Evolutionary conservation across 495 filamentous ascomycete species (phyloP), one percentile per base, ranked within the genome.

Genomic region (Daldinia decipiens): DNA sequence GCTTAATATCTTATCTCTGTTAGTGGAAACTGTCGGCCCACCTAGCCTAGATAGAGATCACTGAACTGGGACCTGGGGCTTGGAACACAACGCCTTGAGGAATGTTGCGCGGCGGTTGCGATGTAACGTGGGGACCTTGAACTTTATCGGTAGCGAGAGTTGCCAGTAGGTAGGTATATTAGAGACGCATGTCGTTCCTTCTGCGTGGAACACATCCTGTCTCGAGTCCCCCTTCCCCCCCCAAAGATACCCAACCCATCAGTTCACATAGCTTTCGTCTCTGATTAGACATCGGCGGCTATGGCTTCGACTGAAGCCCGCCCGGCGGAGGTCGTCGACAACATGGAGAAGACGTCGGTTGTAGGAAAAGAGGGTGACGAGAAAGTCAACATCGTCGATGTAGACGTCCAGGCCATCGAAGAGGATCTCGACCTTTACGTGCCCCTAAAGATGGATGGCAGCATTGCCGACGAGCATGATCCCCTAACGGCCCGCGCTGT

Each of bases 401-500:
- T 58, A 52, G 74, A 74, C 24, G 62, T 59, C 1, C 74, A 78
- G 57, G 51, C 65, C 11, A 62, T 70, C 31, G 77, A 81, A 62
- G 77, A 79, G 59, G 79, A 80, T 8, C 78, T 84, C 38, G 85
- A 84, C 65, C 79, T 81, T 5, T 84, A 82, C 67, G 70, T 77
- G 40, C 85, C 85, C 29, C 79, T 87, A 60, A 75, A 77, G 34
- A 78, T 84, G 74, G 82, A 83, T 6, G 73, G 78, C 5, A 70
- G 74, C 45, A 77, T 85, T 12, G 73, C 80, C 5, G 70, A 80
- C 26, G 84, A 87, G 59, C 56, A 73, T 6, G 75, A 84, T 61
- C 87, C 88, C 32, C 70, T 91, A 38, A 90, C 87, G 34, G 38
- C 87, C 65, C 81, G 89, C 27, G 87, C 88, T 40, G 73, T 91